Conservation (phyloP, 2,329 filamentous ascomycete species). For the Colletotrichum neosansevieriae region DNA sequence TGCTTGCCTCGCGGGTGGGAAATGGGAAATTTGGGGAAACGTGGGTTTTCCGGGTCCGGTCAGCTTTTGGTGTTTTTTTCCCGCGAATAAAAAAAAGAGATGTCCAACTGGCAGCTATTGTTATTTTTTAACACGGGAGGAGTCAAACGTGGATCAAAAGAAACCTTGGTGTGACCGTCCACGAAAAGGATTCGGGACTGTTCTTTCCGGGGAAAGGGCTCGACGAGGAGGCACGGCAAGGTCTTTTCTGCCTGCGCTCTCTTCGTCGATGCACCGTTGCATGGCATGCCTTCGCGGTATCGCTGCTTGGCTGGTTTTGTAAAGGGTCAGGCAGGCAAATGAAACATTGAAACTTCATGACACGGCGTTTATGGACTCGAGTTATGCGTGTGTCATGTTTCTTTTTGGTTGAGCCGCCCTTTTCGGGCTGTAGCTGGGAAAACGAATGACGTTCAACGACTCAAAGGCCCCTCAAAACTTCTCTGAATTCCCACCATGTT, state of each 20-base stretch:
- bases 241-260: too few relatives aligned
- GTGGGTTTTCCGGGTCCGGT: conserved; percentile 35
- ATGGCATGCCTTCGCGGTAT: conserved; percentile 54
- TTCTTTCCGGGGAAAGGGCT: conserved; percentile 2
- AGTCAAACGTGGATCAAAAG: conserved; percentile 50
- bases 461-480: background rate
- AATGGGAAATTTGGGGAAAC: conserved; percentile 34
- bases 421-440: conserved; percentile 4
- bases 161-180: conserved; percentile 45
- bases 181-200: conserved; percentile 34
- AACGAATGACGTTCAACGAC: conserved; percentile 21
- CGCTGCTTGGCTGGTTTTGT: conserved; percentile 59
- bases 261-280: conserved; percentile 58
- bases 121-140: conserved; percentile 34
- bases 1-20: conserved; percentile 27
- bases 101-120: conserved; percentile 29
- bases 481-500: background rate
- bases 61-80: conserved; percentile 37
- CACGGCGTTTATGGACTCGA: conserved; percentile 39
- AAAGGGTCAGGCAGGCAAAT: conserved; percentile 65
- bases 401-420: conserved; percentile 13
- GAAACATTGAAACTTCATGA: conserved; percentile 59
- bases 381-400: conserved; percentile 38
- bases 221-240: background rate
- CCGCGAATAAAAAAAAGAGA: conserved; percentile 25